These are phyloP conservation scores for Salix viminalis DNA, from an alignment of 345 rosid genomes.

Conservation along the genomic window DNA sequence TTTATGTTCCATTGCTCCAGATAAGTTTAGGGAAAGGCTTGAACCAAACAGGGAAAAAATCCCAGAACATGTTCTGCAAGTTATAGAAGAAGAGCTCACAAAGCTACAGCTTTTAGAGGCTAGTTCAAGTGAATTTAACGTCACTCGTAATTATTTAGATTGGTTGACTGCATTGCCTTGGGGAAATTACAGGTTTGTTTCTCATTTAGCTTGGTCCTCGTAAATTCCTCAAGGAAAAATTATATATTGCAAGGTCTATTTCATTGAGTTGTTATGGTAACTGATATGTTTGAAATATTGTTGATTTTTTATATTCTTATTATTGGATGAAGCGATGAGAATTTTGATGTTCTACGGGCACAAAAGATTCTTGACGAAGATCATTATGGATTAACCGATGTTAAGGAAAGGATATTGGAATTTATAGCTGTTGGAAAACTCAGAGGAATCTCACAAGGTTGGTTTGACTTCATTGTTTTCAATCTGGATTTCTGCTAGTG, in stretches of 20 bases:
- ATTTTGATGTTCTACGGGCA: constrained; percentile 84
- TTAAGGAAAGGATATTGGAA: constrained; percentile 96
- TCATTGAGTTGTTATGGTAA: neutral
- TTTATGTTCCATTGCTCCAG: constrained; percentile 43
- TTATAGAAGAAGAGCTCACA: constrained; percentile 95
- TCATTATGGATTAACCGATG: constrained; percentile 95
- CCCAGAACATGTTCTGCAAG: constrained; percentile 87
- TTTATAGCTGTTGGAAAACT: constrained; percentile 98
- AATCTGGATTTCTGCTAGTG: neutral
- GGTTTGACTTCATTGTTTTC: neutral
- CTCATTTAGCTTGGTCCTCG: constrained; percentile 5
- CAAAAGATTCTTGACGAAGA: constrained; percentile 94
- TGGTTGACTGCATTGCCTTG: constrained; percentile 96
- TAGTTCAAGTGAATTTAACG: constrained; percentile 99
- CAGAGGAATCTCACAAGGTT: constrained; percentile 96
- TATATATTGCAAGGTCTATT: neutral
- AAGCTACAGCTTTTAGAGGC: constrained; percentile 97
- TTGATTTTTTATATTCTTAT: neutral
- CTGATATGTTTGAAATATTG: neutral
- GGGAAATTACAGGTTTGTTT: constrained; percentile 86
- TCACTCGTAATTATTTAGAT: constrained; percentile 97
- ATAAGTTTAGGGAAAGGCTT: constrained; percentile 87
- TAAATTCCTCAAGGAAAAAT: neutral
- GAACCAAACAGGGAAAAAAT: constrained; percentile 81
- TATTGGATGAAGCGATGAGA: constrained; percentile 69